Evolutionary conservation across 441 rosid species (phyloP).

Genomic region (Jatropha podagrica): DNA sequence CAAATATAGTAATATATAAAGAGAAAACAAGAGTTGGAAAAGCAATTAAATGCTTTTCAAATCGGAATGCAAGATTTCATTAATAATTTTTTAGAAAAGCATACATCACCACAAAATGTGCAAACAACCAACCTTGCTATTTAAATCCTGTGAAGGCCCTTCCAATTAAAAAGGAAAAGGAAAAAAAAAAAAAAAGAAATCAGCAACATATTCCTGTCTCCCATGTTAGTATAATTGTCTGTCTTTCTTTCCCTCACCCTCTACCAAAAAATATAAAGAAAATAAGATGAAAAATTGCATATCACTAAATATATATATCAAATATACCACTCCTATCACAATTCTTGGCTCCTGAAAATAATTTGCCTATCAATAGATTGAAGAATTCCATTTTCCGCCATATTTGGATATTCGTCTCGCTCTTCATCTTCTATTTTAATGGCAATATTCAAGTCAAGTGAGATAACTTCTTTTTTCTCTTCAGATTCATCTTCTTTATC

Average conservation of each 20-base stretch:
- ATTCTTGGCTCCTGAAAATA: constrained; percentile 40
- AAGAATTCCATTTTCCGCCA: constrained; percentile 30
- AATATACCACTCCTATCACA: constrained; percentile 10
- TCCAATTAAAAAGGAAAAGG: not conserved
- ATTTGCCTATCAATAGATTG: constrained; percentile 45
- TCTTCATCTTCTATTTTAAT: constrained; percentile 30
- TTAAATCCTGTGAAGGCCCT: constrained; percentile 17
- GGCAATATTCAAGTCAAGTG: constrained; percentile 65
- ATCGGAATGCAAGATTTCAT: not conserved
- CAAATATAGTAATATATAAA: too few relatives aligned
- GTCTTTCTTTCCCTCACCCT: constrained; percentile 24
- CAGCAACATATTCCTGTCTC: constrained; percentile 18
- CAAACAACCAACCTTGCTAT: constrained; percentile 12
- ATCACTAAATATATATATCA: constrained; percentile 14
- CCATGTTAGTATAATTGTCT: constrained; percentile 32
- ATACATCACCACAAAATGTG: constrained; percentile 4
- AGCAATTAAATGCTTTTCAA: too few relatives aligned
- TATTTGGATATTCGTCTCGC: constrained; percentile 25
- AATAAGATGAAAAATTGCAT: not conserved
- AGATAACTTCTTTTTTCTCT: constrained; percentile 16
- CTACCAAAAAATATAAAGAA: constrained; percentile 8
- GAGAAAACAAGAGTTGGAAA: too few relatives aligned
- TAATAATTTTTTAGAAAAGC: constrained; percentile 21
- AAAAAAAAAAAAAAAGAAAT: not conserved
- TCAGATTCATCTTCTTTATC: constrained; percentile 12